Evolutionary conservation across 2,329 filamentous ascomycete genomes (phyloP), one percentile per base, ranked within the genome.

Genomic region (Ophioceras dolichostomum): DNA sequence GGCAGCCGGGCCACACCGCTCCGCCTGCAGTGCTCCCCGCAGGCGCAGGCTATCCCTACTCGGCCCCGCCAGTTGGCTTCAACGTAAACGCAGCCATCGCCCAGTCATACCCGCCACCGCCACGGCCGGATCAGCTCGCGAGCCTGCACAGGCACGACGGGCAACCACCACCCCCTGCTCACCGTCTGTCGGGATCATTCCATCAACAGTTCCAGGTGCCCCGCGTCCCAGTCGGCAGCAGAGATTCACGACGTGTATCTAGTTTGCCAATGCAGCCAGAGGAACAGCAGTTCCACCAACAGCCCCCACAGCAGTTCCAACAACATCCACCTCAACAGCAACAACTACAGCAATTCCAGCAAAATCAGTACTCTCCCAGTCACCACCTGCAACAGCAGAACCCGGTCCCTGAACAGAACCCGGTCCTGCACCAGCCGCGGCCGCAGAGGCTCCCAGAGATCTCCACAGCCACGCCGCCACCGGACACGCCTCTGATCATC

Each of bases 401-500:
- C 29, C 36, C 36, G 12, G 24, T 17, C n/a, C 8, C 10, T 20
- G 14, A 17, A 26, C 18, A 37, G 27, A n/a, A 12, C 37, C 34
- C 29, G 36, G 28, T n/a, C 13, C 36, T 36, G 18, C 34, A 43
- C 31, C 41, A 41, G 26, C 44, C 48, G 2, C 42, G 45, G 18
- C 36, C 51, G 48, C 45, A 46, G 42, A 46, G 45, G 43, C 47
- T 47, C 39, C 44, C 40, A 35, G 45, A 47, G 39, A 41, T 49
- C 24, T 14, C 38, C 12, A 10, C 16, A 16, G 14, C 33, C 13
- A 10, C 33, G 14, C 20, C 36, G n/a, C 19, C 29, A 9, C 29
- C 36, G 10, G 36, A 37, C 10, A 27, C 67, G 37, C 71, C 73
- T 4, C 58, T 76, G 19, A 76, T 76, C 38, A 75, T 77, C 50